These are phyloP conservation scores for Lomentospora prolificans DNA, from an alignment of 2,329 filamentous ascomycete genomes.

Conservation along the genomic window DNA sequence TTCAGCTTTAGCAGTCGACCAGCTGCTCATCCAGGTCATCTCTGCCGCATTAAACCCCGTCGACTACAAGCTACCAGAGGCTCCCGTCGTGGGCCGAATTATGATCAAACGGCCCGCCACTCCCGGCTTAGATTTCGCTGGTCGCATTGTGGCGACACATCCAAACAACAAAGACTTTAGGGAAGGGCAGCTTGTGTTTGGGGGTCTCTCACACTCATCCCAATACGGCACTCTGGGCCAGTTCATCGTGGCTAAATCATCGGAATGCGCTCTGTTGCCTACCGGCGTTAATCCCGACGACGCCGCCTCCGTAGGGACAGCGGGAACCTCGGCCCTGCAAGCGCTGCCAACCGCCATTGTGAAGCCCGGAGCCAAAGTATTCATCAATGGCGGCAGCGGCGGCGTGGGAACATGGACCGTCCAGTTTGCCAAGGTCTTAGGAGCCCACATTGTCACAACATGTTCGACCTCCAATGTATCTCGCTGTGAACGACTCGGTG, in stretches of 20 bases:
- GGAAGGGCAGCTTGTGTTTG: neutral
- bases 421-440: constrained; percentile 24
- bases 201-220: neutral
- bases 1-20: constrained; percentile 8
- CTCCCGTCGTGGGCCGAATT: constrained; percentile 14
- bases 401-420: constrained; percentile 26
- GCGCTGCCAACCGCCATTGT: neutral
- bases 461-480: constrained; percentile 23
- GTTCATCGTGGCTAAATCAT: neutral
- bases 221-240: neutral
- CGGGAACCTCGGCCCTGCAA: neutral
- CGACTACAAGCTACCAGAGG: constrained; percentile 30
- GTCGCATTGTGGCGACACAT: neutral
- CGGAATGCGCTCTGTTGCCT: neutral
- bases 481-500: constrained; percentile 24
- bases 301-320: neutral
- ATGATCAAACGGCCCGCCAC: neutral
- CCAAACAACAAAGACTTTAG: neutral
- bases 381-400: constrained; percentile 15
- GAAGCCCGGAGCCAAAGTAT: neutral
- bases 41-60: constrained; percentile 27
- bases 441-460: constrained; percentile 21
- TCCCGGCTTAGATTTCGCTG: neutral
- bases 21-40: constrained; percentile 26
- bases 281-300: neutral